Evolutionary conservation across 352 stramenopile genomes (phyloP), one percentile per base, ranked within the genome.

Genomic region (Phytophthora europaea): DNA sequence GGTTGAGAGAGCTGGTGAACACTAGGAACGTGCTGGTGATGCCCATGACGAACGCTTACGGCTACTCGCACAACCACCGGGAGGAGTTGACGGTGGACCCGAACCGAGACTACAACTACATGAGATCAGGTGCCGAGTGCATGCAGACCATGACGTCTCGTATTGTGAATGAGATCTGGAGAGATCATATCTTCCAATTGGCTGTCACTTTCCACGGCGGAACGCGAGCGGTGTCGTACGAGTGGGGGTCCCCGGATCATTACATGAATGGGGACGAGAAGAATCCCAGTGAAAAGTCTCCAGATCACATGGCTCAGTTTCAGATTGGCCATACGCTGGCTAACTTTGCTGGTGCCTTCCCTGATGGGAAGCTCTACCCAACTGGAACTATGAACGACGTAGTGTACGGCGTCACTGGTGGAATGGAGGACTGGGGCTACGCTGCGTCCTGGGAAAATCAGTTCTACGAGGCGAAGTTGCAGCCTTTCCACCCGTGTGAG

Each of bases 401-500:
- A 36, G 95, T 99, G 0, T 99, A 99, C 74, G 94, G 92, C 26
- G 97, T 99, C 22, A 85, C 92, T 1, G 98, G 98, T 57, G 98
- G 97, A 12, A 99, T 99, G 97, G 98, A 99, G 80, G 98, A 99
- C 82, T 99, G 97, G 97, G 92, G 83, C 15, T 99, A 99, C 74
- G 94, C 94, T 9, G 90, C 83, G 2, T 97, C 88, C 22, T 98
- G 93, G 93, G 90, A 97, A 60, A 94, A 94, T 53, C 66, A 83
- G 7, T 82, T 81, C 48, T 80, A 74, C 54, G 28, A 64, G 2
- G 18, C 26, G 16, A 66, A 77, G 18, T 51, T 57, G n/a, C 75
- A 85, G 64, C 87, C 90, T 16, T 95, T 95, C 48, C 56, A 80
- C 51, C 73, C 87, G 9, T 99, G 97, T 72, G 79, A 85, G 10